Base-by-base conservation (phyloP, 2,329 filamentous ascomycete species). In the Exophiala xenobiotica region DNA sequence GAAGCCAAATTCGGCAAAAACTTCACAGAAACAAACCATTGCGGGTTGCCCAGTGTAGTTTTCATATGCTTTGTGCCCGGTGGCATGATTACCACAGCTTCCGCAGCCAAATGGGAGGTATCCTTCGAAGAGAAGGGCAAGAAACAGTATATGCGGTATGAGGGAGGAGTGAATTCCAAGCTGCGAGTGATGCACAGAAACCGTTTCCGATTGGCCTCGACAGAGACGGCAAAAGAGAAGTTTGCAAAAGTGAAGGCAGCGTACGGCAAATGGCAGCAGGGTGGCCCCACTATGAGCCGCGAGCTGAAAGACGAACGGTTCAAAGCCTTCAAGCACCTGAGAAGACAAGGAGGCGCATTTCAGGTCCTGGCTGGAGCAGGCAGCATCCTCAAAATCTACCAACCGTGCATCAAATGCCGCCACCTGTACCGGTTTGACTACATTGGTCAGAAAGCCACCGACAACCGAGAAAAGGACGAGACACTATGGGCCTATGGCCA, bases 71-170 rank as follows among this genome's bases (percentile, higher is more conserved):
- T 16, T 45, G 9, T 20, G 14, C 6, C 23, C 24, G 1, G 5
- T 45, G 42, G 42, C 42, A 22, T 45, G n/a, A 45, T 45, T n/a
- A 16, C 20, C 42, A 33, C 42, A 45, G 42, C 42, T 45, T 33
- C 26, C 26, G 42, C 42, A 45, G n/a, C 16, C 26, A 33, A 19
- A 45, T 45, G 42, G 42, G 3, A 33, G 8, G 8, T 45, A 33
- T n/a, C 23, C 9, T 29, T 29, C 42, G 6, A 33, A 6, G 16
- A 29, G 22, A 14, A 11, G 26, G 11, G n/a, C 2, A 20, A 19
- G 16, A 45, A 33, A 24, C 12, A 45, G 42, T 22, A n/a, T n/a
- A n/a, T n/a, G n/a, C 6, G 26, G 26, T 7, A 27, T 6, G 12
- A 27, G 26, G 12, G 26, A 27, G 12, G 26, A 27, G 12, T 27